Percentiles rank a stretch among this genome's conserved stretches.
These are phyloP conservation scores for Phytophthora pinifolia DNA, from an alignment of 352 stramenopile genomes.

Conservation along the genomic window DNA sequence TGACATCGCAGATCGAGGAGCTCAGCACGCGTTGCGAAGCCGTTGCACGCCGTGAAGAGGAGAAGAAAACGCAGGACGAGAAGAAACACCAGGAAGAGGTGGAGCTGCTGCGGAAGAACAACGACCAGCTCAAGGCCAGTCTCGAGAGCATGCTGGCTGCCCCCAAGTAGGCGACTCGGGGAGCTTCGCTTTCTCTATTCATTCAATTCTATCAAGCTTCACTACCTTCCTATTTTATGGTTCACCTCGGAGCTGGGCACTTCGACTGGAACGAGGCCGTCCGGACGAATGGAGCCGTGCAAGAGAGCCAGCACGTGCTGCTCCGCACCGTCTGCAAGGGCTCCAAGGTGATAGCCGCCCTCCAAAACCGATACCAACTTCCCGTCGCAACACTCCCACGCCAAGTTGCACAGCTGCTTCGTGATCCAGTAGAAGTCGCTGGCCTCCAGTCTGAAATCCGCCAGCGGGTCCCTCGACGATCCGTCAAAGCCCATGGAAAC, in stretches of 20 bases:
- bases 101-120: conserved; percentile 81
- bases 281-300: conserved; percentile 34
- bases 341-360: conserved; percentile 53
- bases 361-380: conserved; percentile 60
- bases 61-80: conserved; percentile 69
- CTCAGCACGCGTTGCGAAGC: conserved; percentile 58
- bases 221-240: conserved; percentile 4
- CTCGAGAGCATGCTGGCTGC: conserved; percentile 82
- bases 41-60: conserved; percentile 60
- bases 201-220: conserved; percentile 16
- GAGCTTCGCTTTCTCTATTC: conserved; percentile 13
- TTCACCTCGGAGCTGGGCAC: conserved; percentile 6
- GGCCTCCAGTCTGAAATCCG: conserved; percentile 42
- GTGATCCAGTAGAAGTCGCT: conserved; percentile 68
- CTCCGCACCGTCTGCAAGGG: conserved; percentile 50
- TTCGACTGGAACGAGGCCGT: conserved; percentile 13
- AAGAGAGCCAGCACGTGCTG: conserved; percentile 49
- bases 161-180: conserved; percentile 46
- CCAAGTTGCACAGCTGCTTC: conserved; percentile 36
- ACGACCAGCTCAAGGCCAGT: conserved; percentile 90
- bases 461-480: conserved; percentile 46
- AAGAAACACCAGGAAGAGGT: conserved; percentile 90
- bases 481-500: conserved; percentile 89
- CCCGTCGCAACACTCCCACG: conserved; percentile 44
- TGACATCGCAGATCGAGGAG: conserved; percentile 82